Evolutionary conservation across 257 asterid genomes (phyloP).

Genomic region (Nicotiana attenuata): DNA sequence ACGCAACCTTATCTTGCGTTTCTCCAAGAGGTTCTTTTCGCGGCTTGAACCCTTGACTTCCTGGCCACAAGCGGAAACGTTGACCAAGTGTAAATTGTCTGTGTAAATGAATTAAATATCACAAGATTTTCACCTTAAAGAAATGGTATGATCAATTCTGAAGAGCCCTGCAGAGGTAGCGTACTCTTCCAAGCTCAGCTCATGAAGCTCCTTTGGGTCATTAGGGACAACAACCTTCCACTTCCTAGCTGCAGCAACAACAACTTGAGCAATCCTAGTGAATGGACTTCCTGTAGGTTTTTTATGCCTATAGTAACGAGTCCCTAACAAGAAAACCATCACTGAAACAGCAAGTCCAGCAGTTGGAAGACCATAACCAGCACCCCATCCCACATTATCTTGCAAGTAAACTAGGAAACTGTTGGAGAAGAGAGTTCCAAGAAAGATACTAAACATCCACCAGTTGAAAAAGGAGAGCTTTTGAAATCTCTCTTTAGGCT

Average conservation of each 20-base stretch:
- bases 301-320: conserved; percentile 50
- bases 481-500: conserved; percentile 48
- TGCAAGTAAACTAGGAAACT: conserved; percentile 54
- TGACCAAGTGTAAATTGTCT: too few relatives aligned
- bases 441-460: conserved; percentile 72
- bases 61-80: background rate
- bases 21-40: background rate
- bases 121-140: conserved; percentile 35
- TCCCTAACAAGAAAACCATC: conserved; percentile 40
- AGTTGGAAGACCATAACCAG: conserved; percentile 57
- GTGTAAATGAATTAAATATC: background rate
- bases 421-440: conserved; percentile 58
- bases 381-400: conserved; percentile 46
- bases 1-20: background rate
- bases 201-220: conserved; percentile 52
- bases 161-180: conserved; percentile 25
- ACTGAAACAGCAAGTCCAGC: conserved; percentile 43
- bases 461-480: conserved; percentile 74
- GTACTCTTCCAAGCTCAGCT: conserved; percentile 40
- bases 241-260: conserved; percentile 44
- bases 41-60: background rate
- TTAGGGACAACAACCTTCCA: conserved; percentile 38
- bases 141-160: conserved; percentile 44
- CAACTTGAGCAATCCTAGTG: conserved; percentile 52
- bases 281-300: conserved; percentile 49